phyloP scores from a whole-genome alignment of 148 eudicot species.

The Oxyria digyna region DNA sequence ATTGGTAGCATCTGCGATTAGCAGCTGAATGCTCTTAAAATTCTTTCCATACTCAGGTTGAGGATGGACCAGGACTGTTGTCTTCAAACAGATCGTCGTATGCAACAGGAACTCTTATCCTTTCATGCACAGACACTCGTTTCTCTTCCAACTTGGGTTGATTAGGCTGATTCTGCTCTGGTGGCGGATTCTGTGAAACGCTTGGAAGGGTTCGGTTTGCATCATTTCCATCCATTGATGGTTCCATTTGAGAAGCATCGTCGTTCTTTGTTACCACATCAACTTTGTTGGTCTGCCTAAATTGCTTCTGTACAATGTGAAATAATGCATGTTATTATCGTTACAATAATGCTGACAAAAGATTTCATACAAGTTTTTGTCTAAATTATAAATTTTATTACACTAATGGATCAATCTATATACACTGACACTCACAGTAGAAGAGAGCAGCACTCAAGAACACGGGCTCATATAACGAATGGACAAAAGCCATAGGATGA shows the following conservation, averaged over 20 bases:
- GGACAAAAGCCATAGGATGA: not conserved
- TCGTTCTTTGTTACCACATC: not conserved
- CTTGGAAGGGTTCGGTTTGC: conserved; percentile 9
- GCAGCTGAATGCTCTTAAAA: not conserved
- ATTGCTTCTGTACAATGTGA: conserved; percentile 44
- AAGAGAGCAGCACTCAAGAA: not conserved
- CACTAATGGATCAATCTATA: not conserved
- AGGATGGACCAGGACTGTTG: conserved; percentile 1
- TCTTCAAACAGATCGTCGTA: conserved; percentile 59
- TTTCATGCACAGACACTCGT: conserved; percentile 37
- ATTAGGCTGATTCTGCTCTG: conserved; percentile 14
- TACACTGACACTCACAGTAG: not conserved
- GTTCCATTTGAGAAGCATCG: conserved; percentile 13
- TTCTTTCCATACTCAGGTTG: not conserved
- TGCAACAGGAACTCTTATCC: conserved; percentile 54
- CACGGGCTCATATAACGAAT: not conserved
- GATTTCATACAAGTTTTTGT: not conserved
- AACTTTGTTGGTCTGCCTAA: conserved; percentile 16
- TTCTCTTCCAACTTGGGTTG: conserved; percentile 16
- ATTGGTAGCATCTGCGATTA: not conserved
- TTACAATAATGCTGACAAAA: not conserved
- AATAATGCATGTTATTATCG: not conserved
- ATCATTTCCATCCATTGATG: conserved; percentile 9
- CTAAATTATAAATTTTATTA: not conserved
- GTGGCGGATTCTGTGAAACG: conserved; percentile 10